A percentile compares a stretch with the other conserved stretches of the same genome.
These are phyloP conservation scores for Arthrobotrys pseudoclavata DNA, from an alignment of 2,329 filamentous ascomycete genomes.

Conservation along the genomic window DNA sequence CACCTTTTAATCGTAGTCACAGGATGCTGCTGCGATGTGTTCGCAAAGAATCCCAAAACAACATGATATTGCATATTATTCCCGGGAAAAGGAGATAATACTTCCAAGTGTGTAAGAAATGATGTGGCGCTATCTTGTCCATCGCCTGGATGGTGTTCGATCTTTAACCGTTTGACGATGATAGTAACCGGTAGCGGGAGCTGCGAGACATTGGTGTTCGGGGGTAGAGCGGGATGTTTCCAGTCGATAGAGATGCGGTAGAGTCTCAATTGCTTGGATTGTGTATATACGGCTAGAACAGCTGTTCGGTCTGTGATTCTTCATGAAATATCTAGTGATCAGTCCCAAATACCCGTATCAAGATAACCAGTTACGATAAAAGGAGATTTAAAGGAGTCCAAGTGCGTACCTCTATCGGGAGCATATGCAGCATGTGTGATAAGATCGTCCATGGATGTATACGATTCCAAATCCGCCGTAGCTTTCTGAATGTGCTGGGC, in stretches of 20 bases:
- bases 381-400: conserved; percentile 2
- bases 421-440: conserved; percentile 83
- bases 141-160: conserved; percentile 63
- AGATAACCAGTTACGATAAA: background rate
- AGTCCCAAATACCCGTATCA: conserved; percentile 26
- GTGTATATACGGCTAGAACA: conserved; percentile 64
- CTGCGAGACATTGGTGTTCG: conserved; percentile 59
- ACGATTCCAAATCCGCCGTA: conserved; percentile 79
- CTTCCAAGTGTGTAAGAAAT: conserved; percentile 80
- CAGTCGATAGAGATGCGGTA: conserved; percentile 82
- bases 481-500: conserved; percentile 76
- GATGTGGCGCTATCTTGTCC: conserved; percentile 71
- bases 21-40: conserved; percentile 70
- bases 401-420: conserved; percentile 80
- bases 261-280: conserved; percentile 79
- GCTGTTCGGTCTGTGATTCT: conserved; percentile 55
- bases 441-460: conserved; percentile 79
- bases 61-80: conserved; percentile 71
- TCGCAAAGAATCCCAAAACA: conserved; percentile 77
- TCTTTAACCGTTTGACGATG: conserved; percentile 61
- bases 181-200: conserved; percentile 60
- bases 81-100: conserved; percentile 77
- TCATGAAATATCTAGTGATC: conserved; percentile 33
- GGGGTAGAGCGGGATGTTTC: conserved; percentile 69
- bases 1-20: conserved; percentile 85